Conservation (phyloP, 108 stramenopile genomes). For the Conticribra guillardii region DNA sequence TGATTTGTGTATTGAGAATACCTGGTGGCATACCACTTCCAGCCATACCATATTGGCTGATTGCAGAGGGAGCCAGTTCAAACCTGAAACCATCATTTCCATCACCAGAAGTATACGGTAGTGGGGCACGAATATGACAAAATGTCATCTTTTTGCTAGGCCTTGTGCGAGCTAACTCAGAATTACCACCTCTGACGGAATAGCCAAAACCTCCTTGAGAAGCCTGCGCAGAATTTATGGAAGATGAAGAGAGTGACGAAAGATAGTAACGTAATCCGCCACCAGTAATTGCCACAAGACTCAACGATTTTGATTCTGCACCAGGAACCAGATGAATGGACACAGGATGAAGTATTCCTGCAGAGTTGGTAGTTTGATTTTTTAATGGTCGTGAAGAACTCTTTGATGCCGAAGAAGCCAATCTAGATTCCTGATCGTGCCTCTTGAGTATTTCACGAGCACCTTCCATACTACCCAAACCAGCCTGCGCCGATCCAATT, state of each 20-base stretch:
- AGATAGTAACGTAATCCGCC: slow-evolving; percentile 86
- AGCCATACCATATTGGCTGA: slow-evolving; percentile 12
- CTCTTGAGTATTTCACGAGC: slow-evolving; percentile 73
- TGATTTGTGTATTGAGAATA: slow-evolving; percentile 26
- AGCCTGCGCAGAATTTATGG: slow-evolving; percentile 43
- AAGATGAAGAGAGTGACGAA: slow-evolving; percentile 54
- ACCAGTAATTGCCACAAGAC: slow-evolving; percentile 79
- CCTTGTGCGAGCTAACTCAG: slow-evolving; percentile 24
- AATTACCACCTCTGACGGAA: slow-evolving; percentile 12
- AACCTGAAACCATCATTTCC: slow-evolving; percentile 44
- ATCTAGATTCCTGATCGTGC: slow-evolving; percentile 53
- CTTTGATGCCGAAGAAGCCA: slow-evolving; percentile 23
- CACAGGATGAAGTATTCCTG: slow-evolving; percentile 66
- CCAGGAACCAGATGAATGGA: slow-evolving; percentile 75
- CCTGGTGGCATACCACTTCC: slow-evolving; percentile 35
- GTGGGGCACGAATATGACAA: slow-evolving; percentile 84
- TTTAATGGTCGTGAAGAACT: neutral
- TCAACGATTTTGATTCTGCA: slow-evolving; percentile 69
- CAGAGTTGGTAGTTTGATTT: slow-evolving; percentile 20
- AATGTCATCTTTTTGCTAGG: slow-evolving; percentile 63
- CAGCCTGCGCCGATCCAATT: slow-evolving; percentile 72
- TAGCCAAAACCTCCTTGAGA: slow-evolving; percentile 34
- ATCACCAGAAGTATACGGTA: slow-evolving; percentile 49
- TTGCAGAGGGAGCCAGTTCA: slow-evolving; percentile 33
- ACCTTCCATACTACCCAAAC: slow-evolving; percentile 91